phyloP scores from a whole-genome alignment of 345 rosid genomes.

The Citrus sp. region DNA sequence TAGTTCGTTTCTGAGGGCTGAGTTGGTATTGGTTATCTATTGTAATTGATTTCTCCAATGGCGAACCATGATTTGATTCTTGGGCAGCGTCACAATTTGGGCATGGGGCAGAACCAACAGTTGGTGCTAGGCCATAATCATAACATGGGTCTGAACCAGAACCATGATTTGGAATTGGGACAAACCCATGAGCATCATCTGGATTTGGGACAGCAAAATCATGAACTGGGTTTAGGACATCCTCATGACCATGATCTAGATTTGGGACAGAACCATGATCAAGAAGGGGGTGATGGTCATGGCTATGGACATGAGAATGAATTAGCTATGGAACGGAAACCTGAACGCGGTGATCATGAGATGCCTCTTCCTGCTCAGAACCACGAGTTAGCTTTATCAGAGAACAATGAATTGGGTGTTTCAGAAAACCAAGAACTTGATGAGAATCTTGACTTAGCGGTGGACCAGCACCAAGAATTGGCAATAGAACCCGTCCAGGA shows the following conservation, averaged over 20 bases:
- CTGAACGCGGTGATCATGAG: slow-evolving; percentile 46
- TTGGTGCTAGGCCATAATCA: slow-evolving; percentile 66
- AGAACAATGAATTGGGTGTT: slow-evolving; percentile 55
- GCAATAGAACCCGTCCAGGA: slow-evolving; percentile 36
- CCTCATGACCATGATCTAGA: slow-evolving; percentile 52
- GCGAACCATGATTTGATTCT: slow-evolving; percentile 79
- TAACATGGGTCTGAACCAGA: slow-evolving; percentile 54
- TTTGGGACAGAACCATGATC: slow-evolving; percentile 57
- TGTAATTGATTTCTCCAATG: slow-evolving; percentile 37
- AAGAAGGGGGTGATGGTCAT: slow-evolving; percentile 53
- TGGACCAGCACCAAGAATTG: slow-evolving; percentile 66
- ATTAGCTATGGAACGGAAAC: slow-evolving; percentile 49
- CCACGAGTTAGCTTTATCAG: slow-evolving; percentile 47
- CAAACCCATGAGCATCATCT: slow-evolving; percentile 60
- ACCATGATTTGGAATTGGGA: slow-evolving; percentile 59
- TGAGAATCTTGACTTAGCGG: slow-evolving; percentile 50
- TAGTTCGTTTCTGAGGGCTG: slow-evolving; percentile 10
- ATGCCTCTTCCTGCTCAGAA: slow-evolving; percentile 33
- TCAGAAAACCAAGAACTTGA: slow-evolving; percentile 72
- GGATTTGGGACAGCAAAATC: slow-evolving; percentile 62
- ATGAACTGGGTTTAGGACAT: slow-evolving; percentile 57
- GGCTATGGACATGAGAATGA: slow-evolving; percentile 51
- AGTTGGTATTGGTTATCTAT: slow-evolving; percentile 4
- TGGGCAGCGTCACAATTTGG: slow-evolving; percentile 61
- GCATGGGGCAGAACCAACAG: slow-evolving; percentile 63